A percentile compares a stretch with the other conserved stretches of the same genome.
Conservation (phyloP, 208 protist genomes). For the Acanthamoeba triangularis region DNA sequence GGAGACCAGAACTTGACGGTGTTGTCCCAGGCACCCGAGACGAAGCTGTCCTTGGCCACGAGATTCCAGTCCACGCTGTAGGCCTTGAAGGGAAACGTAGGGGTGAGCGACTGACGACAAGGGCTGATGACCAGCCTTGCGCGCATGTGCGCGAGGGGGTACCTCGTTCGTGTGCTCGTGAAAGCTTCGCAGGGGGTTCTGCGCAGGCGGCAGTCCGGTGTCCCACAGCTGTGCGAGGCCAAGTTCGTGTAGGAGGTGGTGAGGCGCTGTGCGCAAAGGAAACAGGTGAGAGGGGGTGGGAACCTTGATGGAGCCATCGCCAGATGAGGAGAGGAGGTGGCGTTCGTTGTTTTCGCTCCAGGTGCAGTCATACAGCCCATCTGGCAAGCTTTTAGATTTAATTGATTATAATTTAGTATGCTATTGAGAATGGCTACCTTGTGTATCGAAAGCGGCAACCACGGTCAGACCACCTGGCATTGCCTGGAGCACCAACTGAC, state of each 20-base stretch:
- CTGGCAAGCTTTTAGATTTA: not conserved
- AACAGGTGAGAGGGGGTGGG: constrained; percentile 75
- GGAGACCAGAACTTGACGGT: constrained; percentile 87
- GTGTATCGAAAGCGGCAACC: constrained; percentile 61
- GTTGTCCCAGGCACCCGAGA: constrained; percentile 87
- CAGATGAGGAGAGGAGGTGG: constrained; percentile 81
- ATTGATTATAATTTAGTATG: not conserved
- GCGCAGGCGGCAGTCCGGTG: not conserved
- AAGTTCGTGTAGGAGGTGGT: constrained; percentile 22
- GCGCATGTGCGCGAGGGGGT: not conserved
- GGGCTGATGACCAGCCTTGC: not conserved
- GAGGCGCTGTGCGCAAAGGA: not conserved
- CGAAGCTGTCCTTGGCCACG: constrained; percentile 84
- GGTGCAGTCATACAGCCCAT: constrained; percentile 82
- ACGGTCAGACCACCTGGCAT: constrained; percentile 5
- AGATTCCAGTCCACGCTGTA: constrained; percentile 89
- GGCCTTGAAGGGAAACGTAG: not conserved
- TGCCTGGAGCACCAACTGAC: constrained; percentile 82
- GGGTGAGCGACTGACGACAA: not conserved
- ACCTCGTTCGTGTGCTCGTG: constrained; percentile 88
- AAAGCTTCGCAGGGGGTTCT: constrained; percentile 77
- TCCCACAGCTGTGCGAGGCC: constrained; percentile 75
- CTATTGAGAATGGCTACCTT: not conserved
- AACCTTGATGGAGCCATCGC: constrained; percentile 89
- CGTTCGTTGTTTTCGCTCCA: constrained; percentile 89